phyloP scores from a whole-genome alignment of 1,139 yeast genomes.

The Geotrichum europaeum region DNA sequence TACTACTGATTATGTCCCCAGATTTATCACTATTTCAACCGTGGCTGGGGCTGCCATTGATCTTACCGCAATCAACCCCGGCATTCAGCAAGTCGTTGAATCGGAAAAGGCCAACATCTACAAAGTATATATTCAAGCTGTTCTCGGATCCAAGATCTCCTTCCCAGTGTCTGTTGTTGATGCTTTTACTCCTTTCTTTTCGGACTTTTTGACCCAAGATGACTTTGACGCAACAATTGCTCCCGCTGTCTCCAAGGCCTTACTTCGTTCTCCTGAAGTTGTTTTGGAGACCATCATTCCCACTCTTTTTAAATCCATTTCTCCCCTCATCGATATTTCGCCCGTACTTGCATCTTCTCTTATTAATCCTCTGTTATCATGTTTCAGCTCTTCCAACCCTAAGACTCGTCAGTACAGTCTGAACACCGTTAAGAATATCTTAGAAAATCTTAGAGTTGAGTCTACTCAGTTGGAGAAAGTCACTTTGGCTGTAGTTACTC shows the following conservation, averaged over 20 bases:
- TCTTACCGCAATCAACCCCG: slow-evolving; percentile 25
- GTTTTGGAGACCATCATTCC: slow-evolving; percentile 53
- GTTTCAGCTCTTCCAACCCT: slow-evolving; percentile 68
- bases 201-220: slow-evolving; percentile 41
- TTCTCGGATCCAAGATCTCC: slow-evolving; percentile 31
- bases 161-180: slow-evolving; percentile 27
- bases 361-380: slow-evolving; percentile 52
- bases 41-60: slow-evolving; percentile 31
- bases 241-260: slow-evolving; percentile 68
- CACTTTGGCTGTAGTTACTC: slow-evolving; percentile 49
- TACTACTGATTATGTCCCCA: slow-evolving; percentile 21
- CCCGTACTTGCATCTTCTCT: slow-evolving; percentile 46
- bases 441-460: slow-evolving; percentile 22
- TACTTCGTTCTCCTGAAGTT: slow-evolving; percentile 75
- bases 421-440: slow-evolving; percentile 35
- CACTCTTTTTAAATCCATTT: slow-evolving; percentile 40
- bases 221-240: slow-evolving; percentile 43
- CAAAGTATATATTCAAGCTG: slow-evolving; percentile 26
- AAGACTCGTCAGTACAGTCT: slow-evolving; percentile 51
- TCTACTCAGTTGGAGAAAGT: slow-evolving; percentile 32
- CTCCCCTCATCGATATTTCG: slow-evolving; percentile 37
- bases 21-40: slow-evolving; percentile 25
- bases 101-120: slow-evolving; percentile 22
- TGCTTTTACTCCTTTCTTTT: slow-evolving; percentile 40
- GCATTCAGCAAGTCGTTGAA: slow-evolving; percentile 22